Base-by-base conservation (phyloP, 441 rosid genomes). In the Heliophila coronopifolia region DNA sequence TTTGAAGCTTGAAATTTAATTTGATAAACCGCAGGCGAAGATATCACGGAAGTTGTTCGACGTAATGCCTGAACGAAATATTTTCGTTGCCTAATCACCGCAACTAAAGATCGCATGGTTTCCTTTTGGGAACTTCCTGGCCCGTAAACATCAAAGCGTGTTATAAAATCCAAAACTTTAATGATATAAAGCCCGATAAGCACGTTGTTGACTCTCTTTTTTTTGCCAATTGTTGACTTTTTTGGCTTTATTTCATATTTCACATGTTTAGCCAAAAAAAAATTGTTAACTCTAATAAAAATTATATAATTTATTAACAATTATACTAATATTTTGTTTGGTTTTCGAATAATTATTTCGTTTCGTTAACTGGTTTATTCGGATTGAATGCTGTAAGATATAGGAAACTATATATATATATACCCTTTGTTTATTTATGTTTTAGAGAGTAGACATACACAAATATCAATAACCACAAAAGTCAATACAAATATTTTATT, bases 1-100 rank as follows among this genome's bases (percentile, higher is more conserved):
- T 2, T 73, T 17, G 46, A 58, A 31, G 16, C 31, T 65, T 52
- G 33, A 17, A 9, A 30, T 31, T 5, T 45, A 39, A 26, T 14
- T 27, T 54, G 72, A 52, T 53, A 3, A 45, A 47, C 23, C 6
- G 20, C 16, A 49, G 53, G 26, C 0, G 45, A n/a, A 39, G 22
- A 42, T n/a, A 65, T 0, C 18, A 61, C 35, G 10, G 46, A 15
- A 70, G 62, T 22, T 49, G 84, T 67, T 80, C 48, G 85, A 80
- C 64, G 72, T 23, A 79, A 59, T 63, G 82, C 73, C 48, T 57
- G 72, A 69, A 37, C 42, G 76, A 80, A 31, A 17, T 18, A 15
- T 19, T 22, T 13, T 24, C 73, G 36, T 28, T 65, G 79, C 58
- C 71, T 32, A 7, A 54, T 17, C 28, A 48, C 14, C 25, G 52